Percentiles rank a stretch among this genome's conserved stretches.
phyloP scores from a whole-genome alignment of 768 basidiomycete species.

The Gymnopilus junonius region DNA sequence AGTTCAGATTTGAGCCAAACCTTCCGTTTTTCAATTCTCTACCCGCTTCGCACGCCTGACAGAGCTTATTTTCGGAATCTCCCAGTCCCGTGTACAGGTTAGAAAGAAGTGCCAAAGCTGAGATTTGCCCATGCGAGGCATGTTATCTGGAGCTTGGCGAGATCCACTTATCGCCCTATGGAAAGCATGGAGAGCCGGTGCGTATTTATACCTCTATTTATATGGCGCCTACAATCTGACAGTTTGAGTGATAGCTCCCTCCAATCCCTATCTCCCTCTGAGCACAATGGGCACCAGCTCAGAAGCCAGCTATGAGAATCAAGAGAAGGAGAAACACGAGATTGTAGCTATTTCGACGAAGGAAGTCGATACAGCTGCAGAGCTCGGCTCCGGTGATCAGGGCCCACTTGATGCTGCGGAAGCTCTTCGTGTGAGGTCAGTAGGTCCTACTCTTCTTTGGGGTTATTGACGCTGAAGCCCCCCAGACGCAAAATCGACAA shows the following conservation, averaged over 20 bases:
- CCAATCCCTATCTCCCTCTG: slow-evolving; percentile 44
- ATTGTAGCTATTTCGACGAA: slow-evolving; percentile 45
- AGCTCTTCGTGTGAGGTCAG: slow-evolving; percentile 53
- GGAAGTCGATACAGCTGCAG: slow-evolving; percentile 67
- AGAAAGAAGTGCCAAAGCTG: not conserved
- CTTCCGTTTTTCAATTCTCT: not conserved
- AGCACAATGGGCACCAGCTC: slow-evolving; percentile 44
- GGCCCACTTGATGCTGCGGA: slow-evolving; percentile 55
- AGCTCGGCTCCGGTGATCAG: slow-evolving; percentile 50
- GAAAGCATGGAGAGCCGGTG: slow-evolving; percentile 22
- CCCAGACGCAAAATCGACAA: slow-evolving; percentile 63
- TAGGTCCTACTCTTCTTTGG: not conserved
- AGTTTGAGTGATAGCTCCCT: slow-evolving; percentile 12
- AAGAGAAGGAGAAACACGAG: slow-evolving; percentile 27
- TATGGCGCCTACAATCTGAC: slow-evolving; percentile 13
- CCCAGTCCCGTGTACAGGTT: not conserved
- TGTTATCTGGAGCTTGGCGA: slow-evolving; percentile 13
- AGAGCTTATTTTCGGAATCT: slow-evolving; percentile 1
- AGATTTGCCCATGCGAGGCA: slow-evolving; percentile 9
- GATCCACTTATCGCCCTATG: slow-evolving; percentile 15
- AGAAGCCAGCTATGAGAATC: slow-evolving; percentile 45
- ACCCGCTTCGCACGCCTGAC: not conserved
- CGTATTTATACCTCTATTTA: slow-evolving; percentile 19
- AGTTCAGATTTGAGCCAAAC: not conserved
- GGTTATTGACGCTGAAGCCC: not conserved